Evolutionary conservation across 768 basidiomycete genomes (phyloP).

Genomic region (Phylloporus rhodoxanthus): DNA sequence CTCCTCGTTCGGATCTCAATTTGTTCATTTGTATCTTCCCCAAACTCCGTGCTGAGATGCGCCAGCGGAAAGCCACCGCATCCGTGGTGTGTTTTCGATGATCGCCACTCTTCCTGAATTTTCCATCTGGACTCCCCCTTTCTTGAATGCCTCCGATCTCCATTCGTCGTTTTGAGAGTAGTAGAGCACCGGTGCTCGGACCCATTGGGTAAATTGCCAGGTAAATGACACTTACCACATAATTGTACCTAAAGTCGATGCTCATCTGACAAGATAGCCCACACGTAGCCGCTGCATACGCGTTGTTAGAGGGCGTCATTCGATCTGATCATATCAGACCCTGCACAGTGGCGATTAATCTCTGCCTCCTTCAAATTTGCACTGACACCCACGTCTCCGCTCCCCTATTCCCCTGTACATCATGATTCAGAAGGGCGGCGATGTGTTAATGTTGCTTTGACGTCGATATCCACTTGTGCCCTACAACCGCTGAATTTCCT

Average conservation of each 20-base stretch:
- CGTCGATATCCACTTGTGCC: neutral
- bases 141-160: neutral
- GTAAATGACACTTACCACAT: neutral
- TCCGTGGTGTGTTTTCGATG: neutral
- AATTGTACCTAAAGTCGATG: conserved; percentile 8
- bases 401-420: neutral
- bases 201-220: conserved; percentile 3
- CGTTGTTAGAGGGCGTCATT: conserved; percentile 13
- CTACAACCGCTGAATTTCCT: neutral
- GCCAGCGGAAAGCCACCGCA: neutral
- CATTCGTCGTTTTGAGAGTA: neutral
- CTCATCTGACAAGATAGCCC: conserved; percentile 3
- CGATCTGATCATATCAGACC: conserved; percentile 19
- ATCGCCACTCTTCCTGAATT: neutral
- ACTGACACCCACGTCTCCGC: conserved; percentile 1
- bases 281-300: conserved; percentile 2
- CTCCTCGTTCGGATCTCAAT: conserved; percentile 1
- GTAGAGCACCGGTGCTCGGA: neutral
- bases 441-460: neutral
- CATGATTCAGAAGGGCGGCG: neutral
- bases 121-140: neutral
- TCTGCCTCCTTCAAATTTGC: conserved; percentile 1
- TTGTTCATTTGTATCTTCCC: neutral
- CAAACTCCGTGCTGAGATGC: neutral
- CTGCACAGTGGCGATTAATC: conserved; percentile 11